Evolutionary conservation across 768 basidiomycete species (phyloP).

Genomic region (Phanerochaete carnosa): DNA sequence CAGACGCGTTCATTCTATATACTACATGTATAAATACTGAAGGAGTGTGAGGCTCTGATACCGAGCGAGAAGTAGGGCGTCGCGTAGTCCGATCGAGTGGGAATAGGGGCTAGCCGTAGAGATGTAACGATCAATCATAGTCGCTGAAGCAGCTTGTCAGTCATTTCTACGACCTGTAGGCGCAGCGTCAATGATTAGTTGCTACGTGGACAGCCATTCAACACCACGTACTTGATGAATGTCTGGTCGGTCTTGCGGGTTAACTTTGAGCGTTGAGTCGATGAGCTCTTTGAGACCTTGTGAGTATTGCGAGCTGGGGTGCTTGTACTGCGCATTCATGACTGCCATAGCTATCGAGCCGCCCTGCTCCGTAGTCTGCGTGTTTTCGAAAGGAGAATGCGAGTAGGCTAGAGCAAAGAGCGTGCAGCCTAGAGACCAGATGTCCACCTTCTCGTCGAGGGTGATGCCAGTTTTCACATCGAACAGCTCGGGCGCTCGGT

Average conservation of each 20-base stretch:
- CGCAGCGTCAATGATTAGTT: neutral
- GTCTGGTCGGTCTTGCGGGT: conserved; percentile 80
- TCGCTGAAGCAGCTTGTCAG: conserved; percentile 60
- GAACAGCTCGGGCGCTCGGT: conserved; percentile 95
- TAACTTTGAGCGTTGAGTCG: conserved; percentile 78
- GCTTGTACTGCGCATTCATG: conserved; percentile 87
- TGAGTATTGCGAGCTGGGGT: conserved; percentile 84
- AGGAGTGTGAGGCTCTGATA: neutral
- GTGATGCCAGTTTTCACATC: conserved; percentile 90
- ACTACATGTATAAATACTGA: neutral
- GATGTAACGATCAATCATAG: conserved; percentile 31
- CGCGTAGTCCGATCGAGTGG: neutral
- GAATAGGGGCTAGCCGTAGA: neutral
- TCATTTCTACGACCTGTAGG: conserved; percentile 60
- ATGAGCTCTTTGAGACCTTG: conserved; percentile 81
- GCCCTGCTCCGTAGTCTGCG: conserved; percentile 88
- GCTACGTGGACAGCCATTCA: neutral
- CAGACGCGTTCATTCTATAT: neutral
- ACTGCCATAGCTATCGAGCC: conserved; percentile 98
- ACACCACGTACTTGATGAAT: conserved; percentile 66
- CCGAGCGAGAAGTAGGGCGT: neutral
- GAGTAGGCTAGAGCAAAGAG: conserved; percentile 93
- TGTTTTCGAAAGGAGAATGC: conserved; percentile 94
- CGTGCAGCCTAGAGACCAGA: conserved; percentile 96
- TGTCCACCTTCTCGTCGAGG: conserved; percentile 93